phyloP scores from a whole-genome alignment of 306 rosid genomes.

The Spatholobus suberectus region DNA sequence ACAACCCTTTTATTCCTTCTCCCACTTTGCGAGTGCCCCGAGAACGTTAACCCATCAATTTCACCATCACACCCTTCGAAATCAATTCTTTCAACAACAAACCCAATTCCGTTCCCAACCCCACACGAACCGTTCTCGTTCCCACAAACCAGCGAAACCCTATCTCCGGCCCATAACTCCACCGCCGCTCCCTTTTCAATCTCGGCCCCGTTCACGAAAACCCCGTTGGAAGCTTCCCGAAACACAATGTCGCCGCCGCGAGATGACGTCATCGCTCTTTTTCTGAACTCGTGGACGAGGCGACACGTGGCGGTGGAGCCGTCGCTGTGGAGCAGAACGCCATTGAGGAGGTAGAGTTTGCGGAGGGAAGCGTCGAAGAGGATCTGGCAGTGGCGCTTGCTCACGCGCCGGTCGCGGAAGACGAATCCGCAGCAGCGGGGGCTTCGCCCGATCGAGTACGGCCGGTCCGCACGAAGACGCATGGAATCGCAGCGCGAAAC shows the following conservation, averaged over 20 bases:
- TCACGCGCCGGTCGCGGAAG: conserved; percentile 64
- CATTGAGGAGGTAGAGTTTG: conserved; percentile 60
- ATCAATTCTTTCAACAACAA: conserved; percentile 51
- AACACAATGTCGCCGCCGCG: not conserved
- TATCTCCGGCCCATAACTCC: conserved; percentile 65
- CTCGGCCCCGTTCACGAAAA: conserved; percentile 67
- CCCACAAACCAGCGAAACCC: conserved; percentile 63
- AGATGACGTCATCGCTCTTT: conserved; percentile 24
- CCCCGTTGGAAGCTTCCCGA: conserved; percentile 64
- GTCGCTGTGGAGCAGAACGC: conserved; percentile 6
- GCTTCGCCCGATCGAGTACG: conserved; percentile 67
- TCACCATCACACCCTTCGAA: conserved; percentile 41
- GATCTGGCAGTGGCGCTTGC: conserved; percentile 72
- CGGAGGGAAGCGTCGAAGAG: conserved; percentile 58
- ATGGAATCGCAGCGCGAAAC: conserved; percentile 42
- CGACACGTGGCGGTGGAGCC: not conserved
- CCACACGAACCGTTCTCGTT: conserved; percentile 38
- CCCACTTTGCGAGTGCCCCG: conserved; percentile 57
- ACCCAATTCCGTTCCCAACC: conserved; percentile 52
- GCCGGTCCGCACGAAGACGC: conserved; percentile 50
- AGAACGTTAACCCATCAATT: conserved; percentile 31
- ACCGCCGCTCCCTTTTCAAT: conserved; percentile 48
- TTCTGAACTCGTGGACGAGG: conserved; percentile 52
- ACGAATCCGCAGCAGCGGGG: conserved; percentile 50
- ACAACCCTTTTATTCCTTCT: conserved; percentile 61